Evolutionary conservation across 176 grass and related monocot species (phyloP).

Genomic region (Eragrostis curvula): DNA sequence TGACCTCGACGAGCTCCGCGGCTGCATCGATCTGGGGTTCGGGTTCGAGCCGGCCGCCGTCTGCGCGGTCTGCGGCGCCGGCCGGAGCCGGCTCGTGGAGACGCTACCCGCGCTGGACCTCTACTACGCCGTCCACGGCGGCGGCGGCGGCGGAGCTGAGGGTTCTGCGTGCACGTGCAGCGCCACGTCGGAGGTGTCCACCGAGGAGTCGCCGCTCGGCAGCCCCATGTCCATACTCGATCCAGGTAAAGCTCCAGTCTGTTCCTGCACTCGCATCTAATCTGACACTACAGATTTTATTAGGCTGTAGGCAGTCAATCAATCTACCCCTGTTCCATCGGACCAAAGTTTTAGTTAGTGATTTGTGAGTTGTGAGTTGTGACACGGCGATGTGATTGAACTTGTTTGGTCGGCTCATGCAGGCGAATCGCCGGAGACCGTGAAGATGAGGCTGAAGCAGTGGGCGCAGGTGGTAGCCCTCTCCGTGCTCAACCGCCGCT

Average conservation of each 20-base stretch:
- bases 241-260: conserved; percentile 44
- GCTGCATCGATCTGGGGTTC: conserved; percentile 83
- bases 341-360: no score
- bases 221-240: conserved; percentile 70
- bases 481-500: conserved; percentile 57
- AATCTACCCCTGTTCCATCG: no score
- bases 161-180: conserved; percentile 27
- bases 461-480: conserved; percentile 93
- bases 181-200: conserved; percentile 58
- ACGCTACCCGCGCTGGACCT: conserved; percentile 73
- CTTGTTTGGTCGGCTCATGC: neutral
- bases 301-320: neutral
- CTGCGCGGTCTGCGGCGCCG: conserved; percentile 52
- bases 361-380: no score
- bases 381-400: no score
- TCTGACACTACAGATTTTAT: neutral
- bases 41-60: conserved; percentile 54
- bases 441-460: conserved; percentile 83
- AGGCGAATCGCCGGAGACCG: conserved; percentile 77
- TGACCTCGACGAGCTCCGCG: conserved; percentile 85
- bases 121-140: conserved; percentile 58
- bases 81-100: conserved; percentile 50
- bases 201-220: conserved; percentile 64
- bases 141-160: neutral
- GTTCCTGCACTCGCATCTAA: neutral